Percentiles rank a stretch among this genome's conserved stretches.
Conservation (phyloP, 495 filamentous ascomycete species). For the Paragyromitra xinjiangensis region DNA sequence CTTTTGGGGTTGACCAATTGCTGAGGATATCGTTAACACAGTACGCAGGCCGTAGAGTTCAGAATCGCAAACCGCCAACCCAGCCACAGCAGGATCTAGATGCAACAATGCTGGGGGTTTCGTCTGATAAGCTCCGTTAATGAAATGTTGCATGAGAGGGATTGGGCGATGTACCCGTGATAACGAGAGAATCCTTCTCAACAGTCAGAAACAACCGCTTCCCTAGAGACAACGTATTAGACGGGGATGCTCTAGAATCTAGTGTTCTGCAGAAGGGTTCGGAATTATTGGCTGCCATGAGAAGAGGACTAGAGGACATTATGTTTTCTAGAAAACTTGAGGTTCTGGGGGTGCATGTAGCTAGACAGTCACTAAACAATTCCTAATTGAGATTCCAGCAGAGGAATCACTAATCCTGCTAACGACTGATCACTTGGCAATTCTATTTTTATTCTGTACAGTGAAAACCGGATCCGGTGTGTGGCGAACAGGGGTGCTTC, state of each 20-base stretch:
- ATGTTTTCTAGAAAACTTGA: neutral
- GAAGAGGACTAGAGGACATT: slow-evolving; percentile 41
- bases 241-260: neutral
- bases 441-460: too few relatives aligned
- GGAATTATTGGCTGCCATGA: slow-evolving; percentile 1
- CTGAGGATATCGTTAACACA: neutral
- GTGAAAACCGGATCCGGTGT: too few relatives aligned
- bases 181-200: slow-evolving; percentile 24
- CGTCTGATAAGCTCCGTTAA: slow-evolving; percentile 15
- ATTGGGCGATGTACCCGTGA: slow-evolving; percentile 17
- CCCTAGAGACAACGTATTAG: slow-evolving; percentile 11
- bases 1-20: slow-evolving; percentile 9
- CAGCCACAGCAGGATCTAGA: slow-evolving; percentile 27
- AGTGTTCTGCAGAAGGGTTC: neutral
- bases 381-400: too few relatives aligned
- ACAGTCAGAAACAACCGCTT: slow-evolving; percentile 16
- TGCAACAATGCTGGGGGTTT: neutral
- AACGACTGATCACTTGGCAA: too few relatives aligned
- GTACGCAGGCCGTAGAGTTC: neutral
- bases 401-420: too few relatives aligned
- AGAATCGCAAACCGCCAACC: slow-evolving; percentile 9
- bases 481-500: too few relatives aligned
- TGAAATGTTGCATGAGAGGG: neutral
- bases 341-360: too few relatives aligned
- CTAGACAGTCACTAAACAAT: too few relatives aligned